Conservation (phyloP, 148 eudicot genomes). For the Mesembryanthemum crystallinum region DNA sequence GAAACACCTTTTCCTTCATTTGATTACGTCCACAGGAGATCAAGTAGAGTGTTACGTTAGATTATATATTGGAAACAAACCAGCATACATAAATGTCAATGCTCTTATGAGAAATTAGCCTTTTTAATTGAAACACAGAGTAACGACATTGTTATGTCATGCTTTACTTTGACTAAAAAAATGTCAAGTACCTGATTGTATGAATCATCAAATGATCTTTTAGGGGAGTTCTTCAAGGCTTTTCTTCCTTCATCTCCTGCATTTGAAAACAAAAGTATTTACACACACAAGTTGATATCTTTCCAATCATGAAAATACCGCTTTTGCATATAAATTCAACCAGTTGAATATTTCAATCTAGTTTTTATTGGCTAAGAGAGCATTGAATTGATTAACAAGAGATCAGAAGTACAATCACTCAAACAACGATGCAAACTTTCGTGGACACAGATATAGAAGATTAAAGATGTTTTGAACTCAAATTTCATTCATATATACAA, state of each 20-base stretch:
- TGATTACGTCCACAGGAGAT: background rate
- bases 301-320: background rate
- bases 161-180: background rate
- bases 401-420: background rate
- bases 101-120: too few species aligned
- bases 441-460: background rate
- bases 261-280: background rate
- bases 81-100: too few species aligned
- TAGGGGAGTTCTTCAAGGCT: constrained; percentile 1
- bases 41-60: background rate
- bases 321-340: too few species aligned
- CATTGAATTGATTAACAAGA: background rate
- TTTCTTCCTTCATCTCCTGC: constrained; percentile 23
- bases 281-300: background rate
- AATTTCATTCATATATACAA: constrained; percentile 13
- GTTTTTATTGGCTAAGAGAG: background rate
- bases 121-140: too few species aligned
- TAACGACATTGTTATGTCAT: too few species aligned
- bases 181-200: constrained; percentile 10
- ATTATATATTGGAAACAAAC: too few species aligned
- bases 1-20: constrained; percentile 8
- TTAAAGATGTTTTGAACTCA: too few species aligned
- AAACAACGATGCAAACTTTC: background rate
- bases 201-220: background rate
- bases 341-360: background rate